These are phyloP conservation scores for Onygenales sp. DNA, from an alignment of 2,329 filamentous ascomycete species.

Conservation along the genomic window DNA sequence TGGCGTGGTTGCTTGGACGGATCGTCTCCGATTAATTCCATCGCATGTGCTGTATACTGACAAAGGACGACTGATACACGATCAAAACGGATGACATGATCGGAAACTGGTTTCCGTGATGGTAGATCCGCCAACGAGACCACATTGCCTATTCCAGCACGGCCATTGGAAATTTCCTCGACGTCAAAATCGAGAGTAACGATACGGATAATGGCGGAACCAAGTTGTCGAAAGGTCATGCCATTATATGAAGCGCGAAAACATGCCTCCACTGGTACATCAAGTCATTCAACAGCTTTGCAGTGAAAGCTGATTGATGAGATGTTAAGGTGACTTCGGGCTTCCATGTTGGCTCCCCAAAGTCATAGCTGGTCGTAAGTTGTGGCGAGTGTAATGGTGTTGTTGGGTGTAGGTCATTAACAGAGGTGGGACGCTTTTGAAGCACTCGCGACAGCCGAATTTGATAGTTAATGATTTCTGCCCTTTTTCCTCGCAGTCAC, in stretches of 20 bases:
- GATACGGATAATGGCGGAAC: slow-evolving; percentile 7
- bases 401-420: slow-evolving; percentile 1
- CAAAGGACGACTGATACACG: slow-evolving; percentile 2
- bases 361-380: background rate
- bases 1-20: slow-evolving; percentile 1
- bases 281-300: slow-evolving; percentile 6
- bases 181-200: slow-evolving; percentile 6
- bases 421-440: background rate
- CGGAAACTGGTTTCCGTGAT: slow-evolving; percentile 4
- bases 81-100: slow-evolving; percentile 1
- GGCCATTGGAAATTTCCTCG: background rate
- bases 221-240: slow-evolving; percentile 7
- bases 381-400: background rate
- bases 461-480: background rate
- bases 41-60: slow-evolving; percentile 2
- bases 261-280: slow-evolving; percentile 8
- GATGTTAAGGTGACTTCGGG: background rate
- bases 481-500: slow-evolving; percentile 1
- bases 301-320: slow-evolving; percentile 1
- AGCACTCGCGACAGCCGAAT: slow-evolving; percentile 1
- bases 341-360: background rate
- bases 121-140: slow-evolving; percentile 4
- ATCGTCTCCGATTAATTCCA: slow-evolving; percentile 8
- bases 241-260: slow-evolving; percentile 7
- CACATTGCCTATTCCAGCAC: background rate